Conservation (phyloP, 306 rosid species). For the Pterocarpus macrocarpus region DNA sequence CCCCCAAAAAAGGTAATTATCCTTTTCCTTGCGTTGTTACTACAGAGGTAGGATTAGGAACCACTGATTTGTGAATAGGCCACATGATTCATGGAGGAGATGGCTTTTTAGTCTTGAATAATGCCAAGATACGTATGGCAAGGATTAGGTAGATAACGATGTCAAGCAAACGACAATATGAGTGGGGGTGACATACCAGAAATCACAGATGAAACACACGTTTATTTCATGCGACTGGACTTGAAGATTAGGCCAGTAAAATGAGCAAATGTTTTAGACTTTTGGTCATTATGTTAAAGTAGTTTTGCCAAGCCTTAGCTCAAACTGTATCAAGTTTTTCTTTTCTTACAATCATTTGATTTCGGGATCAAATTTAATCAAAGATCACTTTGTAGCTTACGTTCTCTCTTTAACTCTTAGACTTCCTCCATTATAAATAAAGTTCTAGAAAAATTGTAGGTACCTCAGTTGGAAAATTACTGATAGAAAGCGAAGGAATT, state of each 20-base stretch:
- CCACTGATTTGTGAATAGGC: neutral
- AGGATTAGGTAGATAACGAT: neutral
- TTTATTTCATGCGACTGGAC: constrained; percentile 19
- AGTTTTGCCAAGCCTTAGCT: neutral
- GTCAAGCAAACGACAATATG: neutral
- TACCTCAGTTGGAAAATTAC: too few species aligned
- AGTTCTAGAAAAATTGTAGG: too few species aligned
- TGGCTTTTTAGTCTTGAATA: neutral
- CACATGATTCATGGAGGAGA: neutral
- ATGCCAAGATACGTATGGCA: neutral
- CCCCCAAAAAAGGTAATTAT: neutral
- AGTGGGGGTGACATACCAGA: neutral
- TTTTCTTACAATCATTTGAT: neutral
- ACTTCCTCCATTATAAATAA: too few species aligned
- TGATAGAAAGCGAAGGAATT: too few species aligned
- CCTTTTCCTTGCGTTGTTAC: constrained; percentile 1
- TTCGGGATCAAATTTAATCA: neutral
- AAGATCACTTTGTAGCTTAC: neutral
- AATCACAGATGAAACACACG: constrained; percentile 5
- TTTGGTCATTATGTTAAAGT: neutral
- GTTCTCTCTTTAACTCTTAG: neutral
- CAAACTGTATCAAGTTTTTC: neutral
- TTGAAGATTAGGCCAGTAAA: neutral
- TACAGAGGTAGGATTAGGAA: neutral
- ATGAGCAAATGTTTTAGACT: neutral